Evolutionary conservation across 2,329 filamentous ascomycete species (phyloP), one percentile per base, ranked within the genome.

Genomic region (Cryphonectria japonica): DNA sequence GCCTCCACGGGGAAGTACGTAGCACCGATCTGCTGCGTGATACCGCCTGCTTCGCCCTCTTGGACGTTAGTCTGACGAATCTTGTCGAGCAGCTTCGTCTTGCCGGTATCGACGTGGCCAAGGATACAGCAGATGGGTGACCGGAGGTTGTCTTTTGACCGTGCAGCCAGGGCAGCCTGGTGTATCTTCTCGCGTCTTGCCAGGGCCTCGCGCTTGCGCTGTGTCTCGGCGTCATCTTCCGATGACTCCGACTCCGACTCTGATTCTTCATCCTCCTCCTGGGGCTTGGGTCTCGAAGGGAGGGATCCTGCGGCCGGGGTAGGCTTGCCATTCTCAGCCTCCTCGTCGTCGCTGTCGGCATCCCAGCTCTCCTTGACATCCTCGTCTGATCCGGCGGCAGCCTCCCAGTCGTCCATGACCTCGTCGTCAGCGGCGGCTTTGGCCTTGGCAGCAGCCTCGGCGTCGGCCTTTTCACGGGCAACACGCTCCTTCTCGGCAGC

Each of bases 51-150:
- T 88, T 99, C 96, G 78, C 96, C 96, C 83, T 98, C 96, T 80
- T 99, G 97, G 50, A 99, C 96, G 79, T 99, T 98, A 71, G 96
- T 98, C 82, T 98, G 94, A 78, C 96, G 93, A 79, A 99, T 93
- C 86, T 99, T 99, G 86, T 99, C 96, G 71, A 99, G 88, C 74
- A 99, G 86, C 85, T 98, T 99, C n/a, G 96, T 99, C 86, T 99
- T 99, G 81, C 96, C 96, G 62, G 97, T 99, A 91, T 99, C 96
- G 89, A 99, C 96, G 89, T 99, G 96, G 78, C 96, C 96, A 75
- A 99, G 90, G 88, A 99, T 99, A 92, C 95, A 98, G 87, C 96
- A 98, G 83, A 99, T 99, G 68, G 96, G 96, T 57, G 96, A 98
- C 71, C 96, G 94, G 70, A 99, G 89, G 82, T 99, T 92, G 80